Percentiles rank a stretch among this genome's conserved stretches.
phyloP scores from a whole-genome alignment of 345 rosid genomes.

The Populus ilicifolia region DNA sequence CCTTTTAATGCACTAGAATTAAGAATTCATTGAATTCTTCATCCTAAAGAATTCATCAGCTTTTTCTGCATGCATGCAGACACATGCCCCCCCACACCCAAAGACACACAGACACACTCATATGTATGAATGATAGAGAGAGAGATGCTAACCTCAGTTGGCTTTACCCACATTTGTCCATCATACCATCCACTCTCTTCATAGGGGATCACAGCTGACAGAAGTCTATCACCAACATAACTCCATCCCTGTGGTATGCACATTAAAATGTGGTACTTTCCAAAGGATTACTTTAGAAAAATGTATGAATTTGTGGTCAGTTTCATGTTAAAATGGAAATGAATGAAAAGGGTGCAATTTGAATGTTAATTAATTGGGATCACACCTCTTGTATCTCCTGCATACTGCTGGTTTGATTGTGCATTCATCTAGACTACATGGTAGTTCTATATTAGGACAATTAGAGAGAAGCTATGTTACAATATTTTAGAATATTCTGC shows the following conservation, averaged over 20 bases:
- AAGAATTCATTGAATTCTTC: too few species aligned
- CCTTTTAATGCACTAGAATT: too few species aligned
- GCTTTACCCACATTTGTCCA: constrained; percentile 97
- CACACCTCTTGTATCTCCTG: too few species aligned
- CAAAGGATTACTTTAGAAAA: background rate
- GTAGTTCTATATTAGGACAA: too few species aligned
- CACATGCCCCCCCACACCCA: background rate
- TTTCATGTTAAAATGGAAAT: background rate
- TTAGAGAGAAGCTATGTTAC: too few species aligned
- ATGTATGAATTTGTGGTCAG: background rate
- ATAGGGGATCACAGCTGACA: constrained; percentile 87
- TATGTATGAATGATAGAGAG: background rate
- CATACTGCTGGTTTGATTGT: too few species aligned
- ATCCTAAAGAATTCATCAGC: too few species aligned
- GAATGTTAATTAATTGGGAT: too few species aligned
- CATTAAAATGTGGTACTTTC: background rate
- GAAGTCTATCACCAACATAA: constrained; percentile 89
- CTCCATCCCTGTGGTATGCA: constrained; percentile 78
- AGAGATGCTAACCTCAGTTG: constrained; percentile 70
- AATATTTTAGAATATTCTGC: too few species aligned
- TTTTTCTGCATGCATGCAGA: too few species aligned
- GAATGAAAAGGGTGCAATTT: background rate
- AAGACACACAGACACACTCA: background rate
- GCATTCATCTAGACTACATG: too few species aligned
- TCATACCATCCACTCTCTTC: constrained; percentile 99